Evolutionary conservation across 2,329 filamentous ascomycete genomes (phyloP), one percentile per base, ranked within the genome.

Genomic region (Stromatinia cepivora): DNA sequence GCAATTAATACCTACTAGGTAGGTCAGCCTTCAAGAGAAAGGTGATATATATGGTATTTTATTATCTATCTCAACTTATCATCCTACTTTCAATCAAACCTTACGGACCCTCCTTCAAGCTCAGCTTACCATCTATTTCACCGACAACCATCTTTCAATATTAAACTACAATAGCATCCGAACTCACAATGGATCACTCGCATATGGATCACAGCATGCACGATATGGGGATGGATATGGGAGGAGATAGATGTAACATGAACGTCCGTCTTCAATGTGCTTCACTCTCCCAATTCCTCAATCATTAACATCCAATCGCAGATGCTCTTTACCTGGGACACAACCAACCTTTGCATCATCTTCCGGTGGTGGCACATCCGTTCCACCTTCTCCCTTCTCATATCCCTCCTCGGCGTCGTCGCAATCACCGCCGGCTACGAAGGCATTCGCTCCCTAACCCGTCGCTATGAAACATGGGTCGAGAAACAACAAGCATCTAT

Each of bases 251-350:
- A 84, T 97, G 94, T 86, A 94, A 85, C 81, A 97, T 97, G 93
- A 97, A 94, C 81, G 94, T 94, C 82, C 77, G 90, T 50, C 5
- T 46, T 61, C 46, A 36, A 39, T 48, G 9, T 25, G 2, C 11
- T 25, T 25, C 5, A 52, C 5, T 46, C 28, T 20, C n/a, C 28
- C 13, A 6, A 52, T 15, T 13, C 25, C 15, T 31, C 36, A 39
- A 22, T 25, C 22, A 11, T 48, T 68, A 45, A 68, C 34, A 15
- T 20, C 8, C 20, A 31, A 46, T 45, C n/a, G 7, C 75, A 97
- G 93, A 98, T 97, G 94, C 88, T 98, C 74, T 99, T 99, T 84
- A 98, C 93, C 71, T 99, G 94, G 94, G 88, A 93, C 80, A 94
- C 94, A 3, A 87, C 85, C 69, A 91, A 98, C 82, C 92, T 99